Evolutionary conservation across 768 basidiomycete species (phyloP).

Genomic region (Podaxis sp.): DNA sequence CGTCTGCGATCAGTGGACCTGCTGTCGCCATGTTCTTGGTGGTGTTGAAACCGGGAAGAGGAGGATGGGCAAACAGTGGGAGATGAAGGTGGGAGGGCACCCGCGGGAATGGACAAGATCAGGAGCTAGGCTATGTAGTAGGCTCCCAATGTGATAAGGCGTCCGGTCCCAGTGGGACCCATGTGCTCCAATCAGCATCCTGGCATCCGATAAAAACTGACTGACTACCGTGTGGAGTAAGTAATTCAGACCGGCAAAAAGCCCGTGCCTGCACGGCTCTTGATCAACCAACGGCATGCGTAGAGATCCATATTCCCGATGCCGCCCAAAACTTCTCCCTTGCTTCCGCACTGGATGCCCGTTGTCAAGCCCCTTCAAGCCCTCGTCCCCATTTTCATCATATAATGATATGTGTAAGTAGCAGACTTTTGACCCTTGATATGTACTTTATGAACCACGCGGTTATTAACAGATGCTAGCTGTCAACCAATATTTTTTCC

Average conservation of each 20-base stretch:
- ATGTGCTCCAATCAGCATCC: conserved; percentile 5
- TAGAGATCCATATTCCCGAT: too few species aligned
- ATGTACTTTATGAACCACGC: not conserved
- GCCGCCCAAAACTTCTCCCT: too few species aligned
- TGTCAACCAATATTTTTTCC: not conserved
- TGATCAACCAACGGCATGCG: too few species aligned
- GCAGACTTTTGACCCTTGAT: too few species aligned
- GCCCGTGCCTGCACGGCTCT: not conserved
- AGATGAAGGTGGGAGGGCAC: not conserved
- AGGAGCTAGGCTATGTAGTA: not conserved
- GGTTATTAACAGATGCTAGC: not conserved
- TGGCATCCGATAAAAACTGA: not conserved
- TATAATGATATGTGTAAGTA: too few species aligned
- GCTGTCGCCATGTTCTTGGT: conserved; percentile 2
- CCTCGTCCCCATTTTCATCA: too few species aligned
- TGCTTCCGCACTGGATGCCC: too few species aligned
- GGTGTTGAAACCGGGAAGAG: conserved; percentile 1
- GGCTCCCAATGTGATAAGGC: not conserved
- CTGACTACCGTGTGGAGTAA: conserved; percentile 1
- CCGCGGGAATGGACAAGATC: not conserved
- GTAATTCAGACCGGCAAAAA: conserved; percentile 8
- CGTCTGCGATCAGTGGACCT: not conserved
- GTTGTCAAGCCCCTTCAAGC: too few species aligned
- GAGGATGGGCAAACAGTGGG: not conserved
- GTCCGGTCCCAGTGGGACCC: not conserved